A percentile compares a stretch with the other conserved stretches of the same genome.
phyloP scores from a whole-genome alignment of 495 filamentous ascomycete genomes.

The Glonium stellatum region DNA sequence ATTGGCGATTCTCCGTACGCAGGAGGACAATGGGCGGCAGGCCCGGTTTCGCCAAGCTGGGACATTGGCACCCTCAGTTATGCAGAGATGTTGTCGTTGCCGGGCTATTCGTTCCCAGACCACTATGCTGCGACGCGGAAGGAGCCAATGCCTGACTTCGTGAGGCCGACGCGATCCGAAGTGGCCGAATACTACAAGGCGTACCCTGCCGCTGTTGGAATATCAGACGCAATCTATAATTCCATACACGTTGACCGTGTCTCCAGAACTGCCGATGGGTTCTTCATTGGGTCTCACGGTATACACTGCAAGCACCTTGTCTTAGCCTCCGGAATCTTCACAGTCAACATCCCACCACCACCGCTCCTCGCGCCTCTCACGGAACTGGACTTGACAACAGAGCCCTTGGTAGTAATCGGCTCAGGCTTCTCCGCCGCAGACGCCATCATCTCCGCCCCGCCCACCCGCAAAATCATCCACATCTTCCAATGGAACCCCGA shows the following conservation, averaged over 20 bases:
- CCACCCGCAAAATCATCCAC: constrained; percentile 51
- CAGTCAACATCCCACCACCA: constrained; percentile 48
- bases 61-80: constrained; percentile 46
- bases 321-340: constrained; percentile 58
- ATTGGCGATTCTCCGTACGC: constrained; percentile 48
- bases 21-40: constrained; percentile 61
- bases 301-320: constrained; percentile 56
- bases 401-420: constrained; percentile 48
- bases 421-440: constrained; percentile 62
- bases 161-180: constrained; percentile 51
- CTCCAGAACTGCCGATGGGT: constrained; percentile 43
- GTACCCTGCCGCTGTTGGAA: constrained; percentile 51
- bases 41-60: constrained; percentile 48
- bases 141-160: constrained; percentile 45
- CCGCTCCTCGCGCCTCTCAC: constrained; percentile 37
- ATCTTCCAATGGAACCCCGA: constrained; percentile 57
- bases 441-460: constrained; percentile 50
- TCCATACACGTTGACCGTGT: constrained; percentile 41
- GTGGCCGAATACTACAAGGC: constrained; percentile 52
- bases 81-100: constrained; percentile 59
- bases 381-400: constrained; percentile 30
- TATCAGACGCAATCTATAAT: constrained; percentile 46
- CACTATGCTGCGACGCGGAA: constrained; percentile 43
- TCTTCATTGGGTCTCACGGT: constrained; percentile 47
- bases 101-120: constrained; percentile 54